Conservation (phyloP, 1,139 yeast species). For the Hyphopichia fennica region DNA sequence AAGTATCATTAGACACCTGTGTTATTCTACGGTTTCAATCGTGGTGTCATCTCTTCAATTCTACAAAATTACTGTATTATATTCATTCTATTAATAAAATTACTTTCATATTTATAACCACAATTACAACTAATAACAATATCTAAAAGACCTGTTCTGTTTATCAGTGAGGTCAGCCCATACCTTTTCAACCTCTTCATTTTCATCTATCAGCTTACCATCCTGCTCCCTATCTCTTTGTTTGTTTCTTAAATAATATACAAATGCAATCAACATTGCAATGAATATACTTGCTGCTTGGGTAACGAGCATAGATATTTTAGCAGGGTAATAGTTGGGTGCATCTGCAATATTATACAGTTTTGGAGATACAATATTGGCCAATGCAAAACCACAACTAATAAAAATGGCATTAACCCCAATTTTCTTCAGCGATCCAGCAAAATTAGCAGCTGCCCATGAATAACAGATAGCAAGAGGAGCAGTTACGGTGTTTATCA, state of each 20-base stretch:
- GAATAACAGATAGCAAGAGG: conserved; percentile 14
- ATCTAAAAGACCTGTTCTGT: conserved; percentile 11
- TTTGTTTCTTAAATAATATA: conserved; percentile 9
- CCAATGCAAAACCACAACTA: conserved; percentile 15
- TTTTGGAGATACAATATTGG: conserved; percentile 1
- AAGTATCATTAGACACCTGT: conserved; percentile 2
- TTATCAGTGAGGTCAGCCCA: conserved; percentile 13
- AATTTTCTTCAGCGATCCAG: conserved; percentile 14
- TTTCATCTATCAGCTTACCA: conserved; percentile 1
- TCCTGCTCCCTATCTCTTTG: conserved; percentile 4
- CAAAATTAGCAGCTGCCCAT: conserved; percentile 14
- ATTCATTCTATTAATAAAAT: not conserved
- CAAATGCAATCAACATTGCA: conserved; percentile 9
- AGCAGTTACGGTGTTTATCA: conserved; percentile 13
- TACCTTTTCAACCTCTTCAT: conserved; percentile 9
- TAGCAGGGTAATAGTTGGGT: conserved; percentile 7
- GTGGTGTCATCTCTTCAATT: not conserved
- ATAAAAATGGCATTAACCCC: conserved; percentile 8
- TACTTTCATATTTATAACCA: not conserved
- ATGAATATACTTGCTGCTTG: conserved; percentile 4
- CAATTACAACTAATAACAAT: conserved; percentile 7
- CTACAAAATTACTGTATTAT: not conserved
- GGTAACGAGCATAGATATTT: conserved; percentile 8
- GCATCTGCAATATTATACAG: conserved; percentile 1
- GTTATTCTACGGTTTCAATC: not conserved